phyloP scores from a whole-genome alignment of 352 stramenopile genomes.

The Phytophthora multivora region DNA sequence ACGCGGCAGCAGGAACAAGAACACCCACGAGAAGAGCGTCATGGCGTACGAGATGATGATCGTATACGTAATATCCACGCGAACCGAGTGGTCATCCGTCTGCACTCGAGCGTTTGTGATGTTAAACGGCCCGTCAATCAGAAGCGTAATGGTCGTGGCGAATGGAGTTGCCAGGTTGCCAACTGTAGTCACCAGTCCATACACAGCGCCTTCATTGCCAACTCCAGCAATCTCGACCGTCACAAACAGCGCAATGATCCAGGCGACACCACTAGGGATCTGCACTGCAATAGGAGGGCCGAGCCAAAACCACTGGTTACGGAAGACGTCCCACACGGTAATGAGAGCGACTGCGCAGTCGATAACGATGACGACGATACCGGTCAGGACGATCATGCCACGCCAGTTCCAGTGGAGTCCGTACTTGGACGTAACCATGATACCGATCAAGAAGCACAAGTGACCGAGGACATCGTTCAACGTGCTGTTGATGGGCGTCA shows the following conservation, averaged over 20 bases:
- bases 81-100: slow-evolving; percentile 31
- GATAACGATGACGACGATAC: slow-evolving; percentile 29
- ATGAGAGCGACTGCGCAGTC: slow-evolving; percentile 35
- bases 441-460: slow-evolving; percentile 27
- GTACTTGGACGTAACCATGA: slow-evolving; percentile 38
- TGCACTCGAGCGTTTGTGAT: slow-evolving; percentile 39
- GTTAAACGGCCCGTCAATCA: slow-evolving; percentile 37
- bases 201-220: slow-evolving; percentile 46
- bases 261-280: slow-evolving; percentile 34
- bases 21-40: slow-evolving; percentile 34
- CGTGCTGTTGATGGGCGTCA: slow-evolving; percentile 36
- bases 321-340: slow-evolving; percentile 46
- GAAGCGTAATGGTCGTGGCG: slow-evolving; percentile 37
- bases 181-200: slow-evolving; percentile 42
- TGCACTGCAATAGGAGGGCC: slow-evolving; percentile 31
- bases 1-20: slow-evolving; percentile 30
- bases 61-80: slow-evolving; percentile 38
- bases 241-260: slow-evolving; percentile 40
- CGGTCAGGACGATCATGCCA: slow-evolving; percentile 29
- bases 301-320: slow-evolving; percentile 42
- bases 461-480: slow-evolving; percentile 32
- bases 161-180: slow-evolving; percentile 41
- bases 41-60: slow-evolving; percentile 39
- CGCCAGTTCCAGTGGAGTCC: slow-evolving; percentile 50
- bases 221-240: slow-evolving; percentile 46